Base-by-base conservation (phyloP, 2,329 filamentous ascomycete genomes). In the Zymoseptoria passerinii region DNA sequence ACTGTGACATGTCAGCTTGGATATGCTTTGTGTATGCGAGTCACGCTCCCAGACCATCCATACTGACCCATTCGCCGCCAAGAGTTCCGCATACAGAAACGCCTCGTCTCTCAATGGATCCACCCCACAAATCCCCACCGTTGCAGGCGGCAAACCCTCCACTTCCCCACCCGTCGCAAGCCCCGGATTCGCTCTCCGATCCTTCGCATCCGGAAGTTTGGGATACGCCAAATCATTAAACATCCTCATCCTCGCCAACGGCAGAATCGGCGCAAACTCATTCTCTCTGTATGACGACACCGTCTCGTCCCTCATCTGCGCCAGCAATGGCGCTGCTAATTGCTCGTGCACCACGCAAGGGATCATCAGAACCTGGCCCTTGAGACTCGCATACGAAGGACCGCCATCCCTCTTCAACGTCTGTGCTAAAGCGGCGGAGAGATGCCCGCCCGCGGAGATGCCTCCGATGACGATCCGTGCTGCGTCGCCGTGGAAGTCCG, bases 281-380 rank as follows among this genome's bases (percentile, higher is more conserved):
- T 78, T 78, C 59, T 79, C 69, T 6, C 70, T 68, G 55, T 75
- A 78, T 0, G 78, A 80, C 0, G 79, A 81, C 0, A 77, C 50
- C 0, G 71, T 69, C 0, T 68, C 72, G 19, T 75, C 70, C 18
- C 69, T 72, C 53, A 80, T 65, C 59, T 72, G 69, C 9, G 65
- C 66, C 7, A 76, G 28, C 13, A 76, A 71, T 2, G 65, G 55
- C 4, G 58, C 69, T 56, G 78, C 76, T 4, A 70, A 73, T 0
- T 67, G 64, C 1, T 61, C 59, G 40, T 70, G 63, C 0, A 77
- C 73, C n/a, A 82, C 51, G 4, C 72, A 75, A 0, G 80, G 79
- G 9, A 81, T 81, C 72, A 79, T 78, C 2, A 82, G 65, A 0
- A 82, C 71, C 61, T 83, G 81, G 0, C 82, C 82, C 0, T 76